Conservation (phyloP, 192 early-diverging fungal genomes). For the Lunasporangiospora selenospora region DNA sequence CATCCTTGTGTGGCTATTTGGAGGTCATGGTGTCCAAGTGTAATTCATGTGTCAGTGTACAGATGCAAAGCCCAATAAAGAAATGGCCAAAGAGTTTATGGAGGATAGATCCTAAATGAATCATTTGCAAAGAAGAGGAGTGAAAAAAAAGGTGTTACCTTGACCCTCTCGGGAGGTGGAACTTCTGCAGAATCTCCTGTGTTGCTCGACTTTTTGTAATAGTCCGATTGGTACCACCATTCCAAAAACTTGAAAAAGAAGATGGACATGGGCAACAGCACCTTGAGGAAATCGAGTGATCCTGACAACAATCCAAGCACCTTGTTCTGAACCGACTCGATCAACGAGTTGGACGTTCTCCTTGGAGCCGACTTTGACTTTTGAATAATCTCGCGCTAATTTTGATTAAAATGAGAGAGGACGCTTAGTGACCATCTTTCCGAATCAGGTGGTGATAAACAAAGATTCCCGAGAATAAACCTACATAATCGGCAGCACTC, state of each 20-base stretch:
- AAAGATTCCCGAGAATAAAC: conserved; percentile 37
- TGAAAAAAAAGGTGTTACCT: conserved; percentile 49
- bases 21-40: too few species aligned
- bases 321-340: conserved; percentile 31
- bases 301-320: conserved; percentile 52
- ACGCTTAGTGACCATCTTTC: too few species aligned
- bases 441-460: too few species aligned
- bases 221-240: conserved; percentile 95
- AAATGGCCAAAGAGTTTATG: too few species aligned
- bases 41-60: too few species aligned
- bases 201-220: conserved; percentile 60
- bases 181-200: conserved; percentile 59
- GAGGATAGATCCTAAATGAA: too few species aligned
- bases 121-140: neutral
- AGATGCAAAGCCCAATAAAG: too few species aligned
- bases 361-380: conserved; percentile 42
- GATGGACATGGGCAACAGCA: conserved; percentile 84
- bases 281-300: conserved; percentile 76
- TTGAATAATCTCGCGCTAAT: conserved; percentile 49
- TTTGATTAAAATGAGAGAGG: conserved; percentile 22
- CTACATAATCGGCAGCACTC: conserved; percentile 83
- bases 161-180: conserved; percentile 75
- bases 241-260: conserved; percentile 95
- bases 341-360: conserved; percentile 17
- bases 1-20: conserved; percentile 73